Evolutionary conservation across 2,329 filamentous ascomycete genomes (phyloP).

Genomic region (Sarocladium oryzae): DNA sequence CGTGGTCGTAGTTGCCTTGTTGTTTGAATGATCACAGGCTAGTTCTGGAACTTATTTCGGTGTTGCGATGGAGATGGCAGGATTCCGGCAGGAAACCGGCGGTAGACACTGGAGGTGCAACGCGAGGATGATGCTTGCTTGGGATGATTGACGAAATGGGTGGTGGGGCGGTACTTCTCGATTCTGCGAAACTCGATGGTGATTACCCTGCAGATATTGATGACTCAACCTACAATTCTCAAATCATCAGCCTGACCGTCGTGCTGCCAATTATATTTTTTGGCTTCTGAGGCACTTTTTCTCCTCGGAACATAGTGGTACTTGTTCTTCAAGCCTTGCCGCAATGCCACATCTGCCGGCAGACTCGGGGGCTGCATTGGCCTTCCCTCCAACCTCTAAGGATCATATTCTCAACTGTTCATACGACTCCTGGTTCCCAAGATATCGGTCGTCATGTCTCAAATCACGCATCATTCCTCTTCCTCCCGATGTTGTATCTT

Average conservation of each 20-base stretch:
- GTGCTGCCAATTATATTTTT: background rate
- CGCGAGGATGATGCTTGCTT: background rate
- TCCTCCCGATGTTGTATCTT: constrained; percentile 67
- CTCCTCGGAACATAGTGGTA: background rate
- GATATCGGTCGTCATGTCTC: constrained; percentile 73
- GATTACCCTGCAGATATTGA: constrained; percentile 4
- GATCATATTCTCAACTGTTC: constrained; percentile 92
- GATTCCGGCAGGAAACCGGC: too few species aligned
- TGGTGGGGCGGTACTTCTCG: too few species aligned
- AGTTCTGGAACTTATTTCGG: too few species aligned
- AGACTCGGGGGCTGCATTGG: constrained; percentile 31
- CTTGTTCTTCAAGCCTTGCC: background rate
- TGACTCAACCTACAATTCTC: background rate
- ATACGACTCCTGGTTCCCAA: constrained; percentile 85
- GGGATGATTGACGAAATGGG: too few species aligned
- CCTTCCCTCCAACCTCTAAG: constrained; percentile 77
- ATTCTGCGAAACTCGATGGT: too few species aligned
- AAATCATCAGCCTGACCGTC: background rate
- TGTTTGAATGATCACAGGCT: too few species aligned
- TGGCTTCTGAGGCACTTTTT: background rate
- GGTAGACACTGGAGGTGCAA: background rate
- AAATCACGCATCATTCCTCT: constrained; percentile 82
- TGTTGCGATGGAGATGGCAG: too few species aligned
- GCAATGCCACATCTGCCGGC: constrained; percentile 28
- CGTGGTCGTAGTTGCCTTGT: too few species aligned